Evolutionary conservation across 2,329 filamentous ascomycete genomes (phyloP).

Genomic region (Penicillium sp.): DNA sequence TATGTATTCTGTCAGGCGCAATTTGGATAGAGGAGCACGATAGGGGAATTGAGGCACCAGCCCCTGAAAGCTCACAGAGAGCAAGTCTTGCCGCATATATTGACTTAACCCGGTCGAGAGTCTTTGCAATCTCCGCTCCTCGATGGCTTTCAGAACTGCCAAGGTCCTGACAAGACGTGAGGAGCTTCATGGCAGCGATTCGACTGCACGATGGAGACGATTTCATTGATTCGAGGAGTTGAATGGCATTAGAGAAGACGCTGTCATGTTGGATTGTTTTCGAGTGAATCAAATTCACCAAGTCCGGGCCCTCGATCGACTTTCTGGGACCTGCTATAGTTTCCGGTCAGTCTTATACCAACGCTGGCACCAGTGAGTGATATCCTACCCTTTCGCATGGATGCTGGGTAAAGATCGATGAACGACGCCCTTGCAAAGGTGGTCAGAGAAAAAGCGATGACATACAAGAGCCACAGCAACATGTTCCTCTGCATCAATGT

Average conservation of each 20-base stretch:
- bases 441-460: not conserved
- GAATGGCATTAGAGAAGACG: conserved; percentile 41
- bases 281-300: conserved; percentile 25
- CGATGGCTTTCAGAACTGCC: conserved; percentile 28
- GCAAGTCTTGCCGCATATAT: conserved; percentile 61
- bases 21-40: conserved; percentile 50
- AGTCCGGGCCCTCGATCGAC: conserved; percentile 20
- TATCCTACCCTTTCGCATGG: conserved; percentile 13
- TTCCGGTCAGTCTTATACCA: not conserved
- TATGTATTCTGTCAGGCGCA: conserved; percentile 19
- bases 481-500: not conserved
- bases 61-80: conserved; percentile 58
- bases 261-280: conserved; percentile 25
- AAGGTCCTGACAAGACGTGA: conserved; percentile 52
- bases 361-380: not conserved
- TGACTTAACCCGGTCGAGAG: conserved; percentile 47
- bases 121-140: conserved; percentile 23
- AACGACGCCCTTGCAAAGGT: conserved; percentile 1
- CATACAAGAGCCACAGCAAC: not conserved
- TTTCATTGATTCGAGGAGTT: conserved; percentile 43
- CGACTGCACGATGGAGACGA: conserved; percentile 50
- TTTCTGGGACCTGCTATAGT: conserved; percentile 10
- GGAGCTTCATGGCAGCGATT: conserved; percentile 49
- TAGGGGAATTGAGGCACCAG: conserved; percentile 48
- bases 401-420: conserved; percentile 9